phyloP scores from a whole-genome alignment of 257 asterid species.

The Lithospermum erythrorhizon region DNA sequence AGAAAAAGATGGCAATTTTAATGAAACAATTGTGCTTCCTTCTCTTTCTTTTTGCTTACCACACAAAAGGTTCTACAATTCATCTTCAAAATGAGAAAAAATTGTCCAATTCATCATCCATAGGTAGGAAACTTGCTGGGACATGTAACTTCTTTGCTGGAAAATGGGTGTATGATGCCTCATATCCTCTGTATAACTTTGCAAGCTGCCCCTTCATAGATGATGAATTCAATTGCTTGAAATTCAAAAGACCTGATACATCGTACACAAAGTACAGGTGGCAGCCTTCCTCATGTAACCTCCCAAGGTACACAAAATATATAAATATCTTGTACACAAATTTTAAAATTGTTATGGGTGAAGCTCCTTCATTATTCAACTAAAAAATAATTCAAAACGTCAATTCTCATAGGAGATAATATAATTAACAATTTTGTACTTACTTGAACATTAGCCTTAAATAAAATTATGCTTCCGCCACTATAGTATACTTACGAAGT shows the following conservation, averaged over 20 bases:
- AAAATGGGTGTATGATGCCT: conserved; percentile 71
- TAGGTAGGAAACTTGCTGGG: conserved; percentile 24
- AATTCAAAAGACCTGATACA: conserved; percentile 65
- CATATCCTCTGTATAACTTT: conserved; percentile 78
- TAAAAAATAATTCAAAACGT: too few relatives aligned
- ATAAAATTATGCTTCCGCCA: too few relatives aligned
- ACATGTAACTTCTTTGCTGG: conserved; percentile 66
- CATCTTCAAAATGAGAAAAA: conserved; percentile 13
- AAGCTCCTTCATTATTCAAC: too few relatives aligned
- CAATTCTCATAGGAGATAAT: too few relatives aligned
- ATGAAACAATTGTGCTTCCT: conserved; percentile 27
- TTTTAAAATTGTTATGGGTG: too few relatives aligned
- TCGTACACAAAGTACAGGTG: conserved; percentile 72
- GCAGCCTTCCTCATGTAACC: conserved; percentile 80
- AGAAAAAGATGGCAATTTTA: conserved; percentile 25
- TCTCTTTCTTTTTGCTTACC: conserved; percentile 22
- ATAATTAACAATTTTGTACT: too few relatives aligned
- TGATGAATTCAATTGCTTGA: conserved; percentile 67
- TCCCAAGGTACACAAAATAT: conserved; percentile 41
- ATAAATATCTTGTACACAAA: too few relatives aligned
- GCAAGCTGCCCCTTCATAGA: conserved; percentile 76
- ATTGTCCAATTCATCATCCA: conserved; percentile 14
- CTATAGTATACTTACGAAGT: too few relatives aligned
- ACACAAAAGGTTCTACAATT: conserved; percentile 22
- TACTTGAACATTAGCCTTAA: too few relatives aligned